Evolutionary conservation across 106 monocot genomes (phyloP).

Genomic region (Dendrobium officinale): DNA sequence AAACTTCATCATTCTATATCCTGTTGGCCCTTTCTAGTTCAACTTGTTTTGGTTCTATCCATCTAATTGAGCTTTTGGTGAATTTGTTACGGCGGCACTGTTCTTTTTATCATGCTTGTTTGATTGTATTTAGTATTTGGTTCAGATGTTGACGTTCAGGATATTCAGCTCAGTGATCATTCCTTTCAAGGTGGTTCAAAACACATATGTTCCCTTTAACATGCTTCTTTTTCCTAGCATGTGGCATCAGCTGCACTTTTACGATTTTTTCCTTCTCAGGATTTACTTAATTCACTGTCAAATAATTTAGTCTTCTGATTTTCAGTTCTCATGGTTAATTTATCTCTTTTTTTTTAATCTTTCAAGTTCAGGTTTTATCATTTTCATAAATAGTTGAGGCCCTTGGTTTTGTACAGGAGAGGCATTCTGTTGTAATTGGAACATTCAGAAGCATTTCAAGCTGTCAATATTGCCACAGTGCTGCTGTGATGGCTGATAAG

Average conservation of each 20-base stretch:
- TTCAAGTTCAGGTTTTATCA: background rate
- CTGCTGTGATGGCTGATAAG: conserved; percentile 26
- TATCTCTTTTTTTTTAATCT: background rate
- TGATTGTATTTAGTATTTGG: conserved; percentile 4
- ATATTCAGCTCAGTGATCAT: conserved; percentile 3
- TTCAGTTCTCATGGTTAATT: background rate
- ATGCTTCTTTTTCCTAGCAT: background rate
- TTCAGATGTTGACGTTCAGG: conserved; percentile 1
- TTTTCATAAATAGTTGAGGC: background rate
- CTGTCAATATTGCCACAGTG: conserved; percentile 1
- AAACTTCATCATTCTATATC: background rate
- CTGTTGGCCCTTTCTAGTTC: too few relatives aligned
- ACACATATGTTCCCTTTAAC: background rate
- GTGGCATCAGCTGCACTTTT: background rate
- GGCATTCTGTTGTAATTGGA: background rate
- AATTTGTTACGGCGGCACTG: background rate
- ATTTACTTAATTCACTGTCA: background rate
- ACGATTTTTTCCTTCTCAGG: background rate
- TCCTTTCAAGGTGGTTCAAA: conserved; percentile 1
- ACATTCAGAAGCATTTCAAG: conserved; percentile 2
- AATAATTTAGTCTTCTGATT: background rate
- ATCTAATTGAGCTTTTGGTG: background rate
- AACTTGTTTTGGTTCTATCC: background rate
- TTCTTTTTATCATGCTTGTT: background rate
- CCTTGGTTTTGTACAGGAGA: background rate